Conservation (phyloP, 2,329 filamentous ascomycete genomes). For the Sporothrix pallida region DNA sequence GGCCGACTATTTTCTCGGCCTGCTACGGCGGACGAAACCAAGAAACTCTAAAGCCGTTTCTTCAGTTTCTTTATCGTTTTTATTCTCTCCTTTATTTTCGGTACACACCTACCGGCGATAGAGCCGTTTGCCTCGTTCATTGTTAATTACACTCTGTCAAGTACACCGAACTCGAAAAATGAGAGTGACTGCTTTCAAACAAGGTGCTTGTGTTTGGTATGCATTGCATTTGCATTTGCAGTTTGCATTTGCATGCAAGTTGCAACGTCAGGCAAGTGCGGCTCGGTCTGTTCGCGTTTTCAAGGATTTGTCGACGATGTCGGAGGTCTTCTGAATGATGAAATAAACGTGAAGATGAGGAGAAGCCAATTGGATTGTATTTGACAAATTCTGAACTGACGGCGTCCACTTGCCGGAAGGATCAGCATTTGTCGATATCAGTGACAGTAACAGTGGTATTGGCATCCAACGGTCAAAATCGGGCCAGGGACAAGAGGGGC, state of each 20-base stretch:
- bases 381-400: background rate
- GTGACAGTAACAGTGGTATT: background rate
- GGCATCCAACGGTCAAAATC: conserved; percentile 2
- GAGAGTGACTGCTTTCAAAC: background rate
- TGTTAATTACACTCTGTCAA: background rate
- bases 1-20: background rate
- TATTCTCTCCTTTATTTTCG: no score
- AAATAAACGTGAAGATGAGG: background rate
- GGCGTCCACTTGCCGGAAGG: background rate
- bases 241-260: background rate
- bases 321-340: background rate
- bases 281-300: conserved; percentile 4
- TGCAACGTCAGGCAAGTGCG: background rate
- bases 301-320: background rate
- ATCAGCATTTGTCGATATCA: background rate
- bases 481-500: background rate
- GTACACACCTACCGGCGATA: conserved; percentile 4
- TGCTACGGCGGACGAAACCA: conserved; percentile 2
- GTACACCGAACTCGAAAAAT: background rate
- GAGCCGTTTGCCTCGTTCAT: background rate
- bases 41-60: background rate
- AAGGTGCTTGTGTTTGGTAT: background rate
- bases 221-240: conserved; percentile 3
- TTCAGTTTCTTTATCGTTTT: background rate
- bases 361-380: background rate